Evolutionary conservation across 352 stramenopile species (phyloP).

Genomic region (Pythium utonaiense): DNA sequence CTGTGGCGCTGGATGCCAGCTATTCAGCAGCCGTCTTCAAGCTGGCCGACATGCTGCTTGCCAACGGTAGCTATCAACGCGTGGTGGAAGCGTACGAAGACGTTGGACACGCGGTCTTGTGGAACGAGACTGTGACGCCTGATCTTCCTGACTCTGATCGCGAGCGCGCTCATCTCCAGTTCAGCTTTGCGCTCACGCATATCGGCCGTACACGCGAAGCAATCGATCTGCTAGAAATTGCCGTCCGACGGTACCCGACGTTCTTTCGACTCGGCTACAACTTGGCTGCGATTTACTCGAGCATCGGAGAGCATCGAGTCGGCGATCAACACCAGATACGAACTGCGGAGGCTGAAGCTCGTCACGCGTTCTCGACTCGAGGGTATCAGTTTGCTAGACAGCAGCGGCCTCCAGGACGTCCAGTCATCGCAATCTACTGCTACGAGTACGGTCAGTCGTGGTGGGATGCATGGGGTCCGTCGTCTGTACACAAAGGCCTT

Average conservation of each 20-base stretch:
- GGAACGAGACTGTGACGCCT: neutral
- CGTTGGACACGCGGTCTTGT: conserved; percentile 20
- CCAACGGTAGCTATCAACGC: neutral
- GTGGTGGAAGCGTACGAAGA: conserved; percentile 24
- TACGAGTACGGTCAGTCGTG: conserved; percentile 90
- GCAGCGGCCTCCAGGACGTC: conserved; percentile 22
- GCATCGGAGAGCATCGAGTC: conserved; percentile 20
- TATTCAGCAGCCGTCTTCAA: conserved; percentile 25
- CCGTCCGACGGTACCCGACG: conserved; percentile 18
- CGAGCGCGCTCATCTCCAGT: conserved; percentile 34
- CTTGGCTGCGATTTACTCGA: conserved; percentile 40
- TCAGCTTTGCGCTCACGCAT: conserved; percentile 37
- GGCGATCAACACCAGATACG: conserved; percentile 33
- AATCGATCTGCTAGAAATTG: conserved; percentile 32
- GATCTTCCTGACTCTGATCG: conserved; percentile 18
- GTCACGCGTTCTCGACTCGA: conserved; percentile 23
- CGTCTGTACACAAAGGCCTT: conserved; percentile 58
- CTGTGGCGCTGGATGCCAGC: conserved; percentile 22
- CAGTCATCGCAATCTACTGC: conserved; percentile 85
- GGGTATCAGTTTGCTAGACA: conserved; percentile 31
- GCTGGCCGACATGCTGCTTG: conserved; percentile 25
- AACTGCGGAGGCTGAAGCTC: conserved; percentile 34
- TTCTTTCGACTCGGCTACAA: conserved; percentile 53
- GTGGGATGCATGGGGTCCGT: conserved; percentile 87
- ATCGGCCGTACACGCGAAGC: conserved; percentile 24